phyloP scores from a whole-genome alignment of 305 asterid species.

The Andrographis paniculata region DNA sequence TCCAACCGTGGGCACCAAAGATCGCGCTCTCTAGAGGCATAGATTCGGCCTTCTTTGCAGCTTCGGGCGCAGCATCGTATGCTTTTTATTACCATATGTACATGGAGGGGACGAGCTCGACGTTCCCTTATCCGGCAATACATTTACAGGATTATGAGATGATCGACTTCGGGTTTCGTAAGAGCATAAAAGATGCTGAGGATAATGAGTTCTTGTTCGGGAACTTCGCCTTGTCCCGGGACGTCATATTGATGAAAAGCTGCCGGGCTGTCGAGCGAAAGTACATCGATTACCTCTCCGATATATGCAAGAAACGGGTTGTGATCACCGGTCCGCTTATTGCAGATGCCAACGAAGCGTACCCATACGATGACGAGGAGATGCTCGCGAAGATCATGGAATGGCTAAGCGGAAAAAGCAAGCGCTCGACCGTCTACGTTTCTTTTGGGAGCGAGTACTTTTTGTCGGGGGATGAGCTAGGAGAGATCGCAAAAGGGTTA shows the following conservation, averaged over 20 bases:
- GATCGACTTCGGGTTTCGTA: background rate
- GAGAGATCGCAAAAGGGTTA: conserved; percentile 17
- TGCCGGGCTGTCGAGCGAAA: conserved; percentile 27
- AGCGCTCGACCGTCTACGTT: conserved; percentile 14
- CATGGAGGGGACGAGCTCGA: background rate
- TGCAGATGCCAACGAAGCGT: background rate
- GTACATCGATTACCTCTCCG: conserved; percentile 35
- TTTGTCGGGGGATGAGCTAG: conserved; percentile 13
- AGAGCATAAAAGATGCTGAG: too few species aligned
- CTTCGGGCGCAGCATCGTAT: conserved; percentile 17
- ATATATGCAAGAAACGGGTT: conserved; percentile 10
- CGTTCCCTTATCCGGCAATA: conserved; percentile 22
- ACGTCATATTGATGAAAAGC: conserved; percentile 26
- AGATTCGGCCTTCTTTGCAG: conserved; percentile 26
- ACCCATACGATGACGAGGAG: background rate
- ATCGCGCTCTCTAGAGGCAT: conserved; percentile 26
- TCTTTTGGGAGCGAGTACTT: conserved; percentile 21
- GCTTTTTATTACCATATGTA: conserved; percentile 21
- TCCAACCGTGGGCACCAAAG: conserved; percentile 30
- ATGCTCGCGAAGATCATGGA: conserved; percentile 8
- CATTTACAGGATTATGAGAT: conserved; percentile 14
- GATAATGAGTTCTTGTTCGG: conserved; percentile 11
- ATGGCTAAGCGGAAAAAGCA: conserved; percentile 13
- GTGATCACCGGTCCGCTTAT: conserved; percentile 30
- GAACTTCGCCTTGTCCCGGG: conserved; percentile 20